Conservation (phyloP, 1,139 yeast species). For the Saccharomyces pastorianus region DNA sequence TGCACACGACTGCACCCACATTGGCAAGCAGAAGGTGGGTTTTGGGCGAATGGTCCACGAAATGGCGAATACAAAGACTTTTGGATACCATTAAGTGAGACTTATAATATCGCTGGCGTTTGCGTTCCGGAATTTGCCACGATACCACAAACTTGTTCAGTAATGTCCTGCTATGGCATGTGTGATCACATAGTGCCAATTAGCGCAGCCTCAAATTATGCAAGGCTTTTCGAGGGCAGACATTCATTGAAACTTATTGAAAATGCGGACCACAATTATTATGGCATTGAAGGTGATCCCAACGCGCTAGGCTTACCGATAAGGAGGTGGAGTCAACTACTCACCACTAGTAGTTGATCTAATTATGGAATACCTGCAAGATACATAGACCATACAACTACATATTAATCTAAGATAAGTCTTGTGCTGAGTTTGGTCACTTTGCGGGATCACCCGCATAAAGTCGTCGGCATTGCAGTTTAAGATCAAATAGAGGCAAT, state of each 20-base stretch:
- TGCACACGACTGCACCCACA: slow-evolving; percentile 27
- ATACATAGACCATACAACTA: not conserved
- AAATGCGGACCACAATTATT: slow-evolving; percentile 75
- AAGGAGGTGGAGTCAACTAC: slow-evolving; percentile 45
- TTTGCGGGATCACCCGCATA: not conserved
- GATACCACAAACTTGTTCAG: slow-evolving; percentile 43
- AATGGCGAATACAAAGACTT: slow-evolving; percentile 41
- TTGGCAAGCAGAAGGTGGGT: slow-evolving; percentile 36
- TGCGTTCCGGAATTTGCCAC: slow-evolving; percentile 39
- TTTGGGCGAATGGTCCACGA: slow-evolving; percentile 37
- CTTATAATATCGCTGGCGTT: slow-evolving; percentile 44
- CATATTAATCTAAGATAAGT: not conserved
- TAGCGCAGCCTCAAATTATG: slow-evolving; percentile 51
- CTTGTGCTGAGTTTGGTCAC: not conserved
- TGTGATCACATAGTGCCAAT: slow-evolving; percentile 54
- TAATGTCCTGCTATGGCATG: slow-evolving; percentile 65
- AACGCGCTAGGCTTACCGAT: slow-evolving; percentile 40
- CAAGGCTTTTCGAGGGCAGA: slow-evolving; percentile 48
- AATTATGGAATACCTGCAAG: not conserved
- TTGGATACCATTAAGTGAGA: slow-evolving; percentile 45
- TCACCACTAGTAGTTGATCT: slow-evolving; percentile 42
- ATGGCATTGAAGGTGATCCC: slow-evolving; percentile 40
- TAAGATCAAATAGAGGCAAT: not conserved
- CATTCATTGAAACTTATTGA: slow-evolving; percentile 54
- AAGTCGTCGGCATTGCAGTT: not conserved